Conservation (phyloP, 1,284 basidiomycete species). For the Ganoderma boninense region DNA sequence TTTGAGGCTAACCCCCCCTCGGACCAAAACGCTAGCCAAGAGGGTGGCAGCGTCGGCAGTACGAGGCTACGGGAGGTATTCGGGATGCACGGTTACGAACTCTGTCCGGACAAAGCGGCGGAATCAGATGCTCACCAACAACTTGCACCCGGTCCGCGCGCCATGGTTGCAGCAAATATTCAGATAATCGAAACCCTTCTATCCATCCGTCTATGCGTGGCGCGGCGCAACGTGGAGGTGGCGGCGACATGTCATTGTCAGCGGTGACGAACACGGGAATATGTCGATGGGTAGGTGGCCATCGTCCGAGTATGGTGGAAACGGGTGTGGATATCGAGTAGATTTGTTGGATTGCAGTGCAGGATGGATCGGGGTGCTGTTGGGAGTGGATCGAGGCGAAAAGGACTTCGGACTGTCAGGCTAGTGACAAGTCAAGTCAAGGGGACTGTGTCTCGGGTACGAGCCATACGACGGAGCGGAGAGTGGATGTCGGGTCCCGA, state of each 20-base stretch:
- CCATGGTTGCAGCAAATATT: neutral
- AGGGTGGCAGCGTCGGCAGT: neutral
- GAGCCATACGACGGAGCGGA: neutral
- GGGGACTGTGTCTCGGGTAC: neutral
- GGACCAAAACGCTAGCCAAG: neutral
- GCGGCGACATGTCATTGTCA: neutral
- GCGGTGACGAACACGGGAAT: neutral
- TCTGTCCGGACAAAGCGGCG: neutral
- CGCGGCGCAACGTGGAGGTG: neutral
- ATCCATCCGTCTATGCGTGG: neutral
- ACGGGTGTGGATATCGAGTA: neutral
- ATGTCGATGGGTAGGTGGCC: neutral
- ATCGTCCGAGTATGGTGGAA: neutral
- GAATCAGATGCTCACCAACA: neutral
- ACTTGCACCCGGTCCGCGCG: neutral
- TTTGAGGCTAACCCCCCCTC: neutral
- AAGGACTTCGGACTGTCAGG: neutral
- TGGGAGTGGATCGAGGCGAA: neutral
- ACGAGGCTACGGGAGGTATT: neutral
- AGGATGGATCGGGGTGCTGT: neutral
- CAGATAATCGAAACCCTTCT: neutral
- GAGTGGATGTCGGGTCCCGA: neutral
- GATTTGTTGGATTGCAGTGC: neutral
- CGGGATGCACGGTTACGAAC: neutral
- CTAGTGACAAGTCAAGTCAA: neutral